Conservation (phyloP, 768 basidiomycete species). For the Daedaleopsis nitida region DNA sequence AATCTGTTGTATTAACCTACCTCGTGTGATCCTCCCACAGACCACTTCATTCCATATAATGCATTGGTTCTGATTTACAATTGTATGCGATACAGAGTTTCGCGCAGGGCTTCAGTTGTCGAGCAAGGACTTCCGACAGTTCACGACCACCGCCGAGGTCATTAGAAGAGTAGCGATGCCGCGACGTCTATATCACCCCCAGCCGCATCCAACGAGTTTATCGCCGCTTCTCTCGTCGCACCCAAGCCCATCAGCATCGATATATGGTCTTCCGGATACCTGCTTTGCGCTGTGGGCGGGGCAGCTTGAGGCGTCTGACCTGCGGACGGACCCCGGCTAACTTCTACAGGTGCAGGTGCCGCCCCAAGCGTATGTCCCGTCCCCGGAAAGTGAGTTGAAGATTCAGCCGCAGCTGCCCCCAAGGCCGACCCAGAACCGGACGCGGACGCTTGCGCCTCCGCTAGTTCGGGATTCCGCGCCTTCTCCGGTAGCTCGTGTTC, state of each 20-base stretch:
- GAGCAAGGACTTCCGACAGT: too few relatives aligned
- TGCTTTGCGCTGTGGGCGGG: slow-evolving; percentile 16
- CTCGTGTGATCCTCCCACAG: too few relatives aligned
- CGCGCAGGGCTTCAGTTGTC: too few relatives aligned
- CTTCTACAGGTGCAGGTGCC: slow-evolving; percentile 36
- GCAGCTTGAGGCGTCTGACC: slow-evolving; percentile 25
- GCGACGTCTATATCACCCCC: slow-evolving; percentile 89
- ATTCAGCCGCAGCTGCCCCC: slow-evolving; percentile 13
- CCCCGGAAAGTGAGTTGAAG: slow-evolving; percentile 59
- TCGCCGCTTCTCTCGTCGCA: slow-evolving; percentile 73
- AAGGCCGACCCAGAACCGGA: slow-evolving; percentile 13
- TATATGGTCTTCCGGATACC: slow-evolving; percentile 64
- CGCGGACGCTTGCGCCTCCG: slow-evolving; percentile 22
- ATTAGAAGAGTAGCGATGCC: slow-evolving; percentile 79
- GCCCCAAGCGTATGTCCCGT: slow-evolving; percentile 62
- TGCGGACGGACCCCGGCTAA: slow-evolving; percentile 21
- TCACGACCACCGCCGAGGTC: background rate
- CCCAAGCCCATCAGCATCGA: slow-evolving; percentile 75
- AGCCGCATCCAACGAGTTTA: slow-evolving; percentile 73
- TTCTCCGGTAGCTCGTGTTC: slow-evolving; percentile 95
- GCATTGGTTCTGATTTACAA: background rate
- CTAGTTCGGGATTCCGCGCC: slow-evolving; percentile 49
- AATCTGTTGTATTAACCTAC: too few relatives aligned
- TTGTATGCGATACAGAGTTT: background rate
- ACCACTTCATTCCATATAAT: too few relatives aligned